A percentile compares a stretch with the other conserved stretches of the same genome.
Conservation (phyloP, 305 asterid species). For the Solanum hybrid region DNA sequence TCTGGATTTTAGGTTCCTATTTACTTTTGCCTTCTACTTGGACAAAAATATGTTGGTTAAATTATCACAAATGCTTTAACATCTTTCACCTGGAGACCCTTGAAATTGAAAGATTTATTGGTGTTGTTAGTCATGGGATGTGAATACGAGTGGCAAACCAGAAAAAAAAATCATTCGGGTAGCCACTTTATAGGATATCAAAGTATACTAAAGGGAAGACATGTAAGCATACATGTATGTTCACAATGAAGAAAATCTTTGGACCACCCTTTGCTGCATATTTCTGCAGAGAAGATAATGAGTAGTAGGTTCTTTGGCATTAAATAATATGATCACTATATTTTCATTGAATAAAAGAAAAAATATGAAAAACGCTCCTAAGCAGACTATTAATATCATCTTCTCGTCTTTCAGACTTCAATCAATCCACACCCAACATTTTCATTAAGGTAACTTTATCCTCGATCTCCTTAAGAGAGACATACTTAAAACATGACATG, state of each 20-base stretch:
- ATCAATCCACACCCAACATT: conserved; percentile 83
- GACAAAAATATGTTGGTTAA: neutral
- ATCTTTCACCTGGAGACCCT: neutral
- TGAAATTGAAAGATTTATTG: neutral
- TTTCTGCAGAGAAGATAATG: too few species aligned
- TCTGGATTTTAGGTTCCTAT: neutral
- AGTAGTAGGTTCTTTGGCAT: too few species aligned
- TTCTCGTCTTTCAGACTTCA: conserved; percentile 58
- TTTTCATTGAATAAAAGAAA: too few species aligned
- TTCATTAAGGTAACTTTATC: conserved; percentile 87
- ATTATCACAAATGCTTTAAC: neutral
- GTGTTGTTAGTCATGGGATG: conserved; percentile 30
- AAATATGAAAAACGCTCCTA: conserved; percentile 83
- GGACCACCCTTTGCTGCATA: conserved; percentile 6
- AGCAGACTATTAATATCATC: conserved; percentile 88
- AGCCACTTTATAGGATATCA: neutral
- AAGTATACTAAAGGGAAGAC: neutral
- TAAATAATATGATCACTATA: too few species aligned
- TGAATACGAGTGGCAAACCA: conserved; percentile 1
- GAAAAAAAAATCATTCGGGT: neutral
- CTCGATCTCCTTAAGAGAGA: conserved; percentile 44
- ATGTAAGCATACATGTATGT: neutral
- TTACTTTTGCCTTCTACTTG: neutral
- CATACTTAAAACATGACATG: neutral
- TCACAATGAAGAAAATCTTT: conserved; percentile 17